Base-by-base conservation (phyloP, 1,284 basidiomycete species). In the Trichosporon faecale region DNA sequence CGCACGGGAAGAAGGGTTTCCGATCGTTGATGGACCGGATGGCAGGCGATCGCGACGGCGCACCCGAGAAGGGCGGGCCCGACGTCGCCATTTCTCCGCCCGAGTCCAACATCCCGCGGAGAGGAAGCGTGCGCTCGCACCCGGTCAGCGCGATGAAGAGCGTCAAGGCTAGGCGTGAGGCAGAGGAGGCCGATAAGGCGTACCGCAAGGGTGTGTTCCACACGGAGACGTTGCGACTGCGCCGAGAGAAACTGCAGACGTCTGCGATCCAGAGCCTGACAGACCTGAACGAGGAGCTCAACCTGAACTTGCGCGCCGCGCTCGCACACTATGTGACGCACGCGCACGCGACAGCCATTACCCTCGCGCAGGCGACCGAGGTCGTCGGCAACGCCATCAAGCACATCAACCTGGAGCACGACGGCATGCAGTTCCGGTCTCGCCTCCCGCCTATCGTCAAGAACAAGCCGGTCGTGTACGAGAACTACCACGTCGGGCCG, bases 141-240 rank as follows among this genome's bases (percentile, higher is more conserved):
- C 70, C 72, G 29, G 76, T 75, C 70, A 89, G 72, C 31, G 76
- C 91, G 1, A 84, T 94, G 73, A 88, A 90, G 70, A 87, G 88
- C 37, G 91, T 93, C 37, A 90, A 91, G 68, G 88, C 91, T 11
- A 95, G 94, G 84, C 86, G 94, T 66, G 95, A 97, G 75, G 91
- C 92, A 2, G 95, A 96, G 65, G 94, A 96, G 81, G 93, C 95
- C 90, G 95, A 98, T 83, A 92, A 91, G 80, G 93, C 95, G 72
- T 99, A 98, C 77, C 88, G 96, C 35, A 91, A 91, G 74, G 94
- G 89, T 40, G 89, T 99, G 33, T 92, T 98, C 82, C 94, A 94
- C 88, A 85, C 96, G 27, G 96, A 99, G 85, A 98, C 96, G 0
- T 86, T 98, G 25, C 86, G 95, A 29, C 85, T 97, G 35, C 87